Evolutionary conservation across 2,329 filamentous ascomycete genomes (phyloP), one percentile per base, ranked within the genome.

Genomic region (Colletotrichum sp.): DNA sequence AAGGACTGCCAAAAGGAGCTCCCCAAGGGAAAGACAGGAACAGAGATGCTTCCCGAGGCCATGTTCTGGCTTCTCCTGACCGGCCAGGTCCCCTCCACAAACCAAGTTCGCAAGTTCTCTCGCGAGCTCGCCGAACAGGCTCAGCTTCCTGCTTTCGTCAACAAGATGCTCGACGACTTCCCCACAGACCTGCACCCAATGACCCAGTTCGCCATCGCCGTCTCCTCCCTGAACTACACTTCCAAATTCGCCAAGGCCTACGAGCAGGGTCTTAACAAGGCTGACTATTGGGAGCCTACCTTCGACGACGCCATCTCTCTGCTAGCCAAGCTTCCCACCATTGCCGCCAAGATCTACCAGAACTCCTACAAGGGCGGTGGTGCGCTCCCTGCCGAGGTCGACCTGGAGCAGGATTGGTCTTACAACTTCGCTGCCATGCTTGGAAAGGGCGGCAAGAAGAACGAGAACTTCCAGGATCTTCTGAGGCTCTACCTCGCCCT

Each of bases 21-120:
- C 18, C 96, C 97, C 82, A 98, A 98, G 89, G 97, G 96, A 78
- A 95, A 90, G 73, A 91, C 94, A 4, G 95, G 96, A 80, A 97
- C 95, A 8, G 96, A 98, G 87, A 99, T 98, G 97, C 91, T 98
- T 15, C 97, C 97, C 62, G 97, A 99, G 86, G 93, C 96, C 84
- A 99, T 99, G 97, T 99, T 99, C 90, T 99, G 97, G 97, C 92
- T 98, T 55, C 92, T 99, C 65, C 89, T 99, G 78, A 99, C 97
- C 12, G 97, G 97, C 73, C 90, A 97, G 84, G 94, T 98, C 27
- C 97, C 97, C 29, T 94, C 94, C 2, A 93, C 92, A 27, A 87
- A 87, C 76, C 97, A 99, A 85, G 91, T 97, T 76, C 94, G 96
- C 79, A 88, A 86, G 58, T 92, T 99, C 79, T 98, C 95, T 61